Conservation (phyloP, 352 stramenopile genomes). For the Pelagophyceae sp. region DNA sequence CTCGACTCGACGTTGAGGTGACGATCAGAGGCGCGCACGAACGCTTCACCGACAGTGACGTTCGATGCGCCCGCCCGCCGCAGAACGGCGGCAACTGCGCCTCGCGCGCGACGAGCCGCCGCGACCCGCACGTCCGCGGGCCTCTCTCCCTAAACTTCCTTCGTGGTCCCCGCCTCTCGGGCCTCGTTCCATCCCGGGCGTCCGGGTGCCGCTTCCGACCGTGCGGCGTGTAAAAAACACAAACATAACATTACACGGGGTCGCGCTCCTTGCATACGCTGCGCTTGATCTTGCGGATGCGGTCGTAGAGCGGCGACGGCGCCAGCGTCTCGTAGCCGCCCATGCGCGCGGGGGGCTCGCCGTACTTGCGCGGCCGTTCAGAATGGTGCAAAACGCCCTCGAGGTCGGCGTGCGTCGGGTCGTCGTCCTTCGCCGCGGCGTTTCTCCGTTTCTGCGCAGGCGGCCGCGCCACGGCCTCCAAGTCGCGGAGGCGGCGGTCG, state of each 20-base stretch:
- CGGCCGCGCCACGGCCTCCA: conserved; percentile 48
- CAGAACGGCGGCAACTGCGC: too few relatives aligned
- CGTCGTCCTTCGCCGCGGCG: conserved; percentile 29
- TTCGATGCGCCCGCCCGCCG: too few relatives aligned
- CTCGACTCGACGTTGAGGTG: too few relatives aligned
- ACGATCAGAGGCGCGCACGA: too few relatives aligned
- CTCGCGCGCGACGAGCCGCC: too few relatives aligned
- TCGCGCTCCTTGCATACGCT: background rate
- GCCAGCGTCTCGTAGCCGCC: conserved; percentile 35
- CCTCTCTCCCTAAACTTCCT: too few relatives aligned
- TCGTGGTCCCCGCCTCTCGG: too few relatives aligned
- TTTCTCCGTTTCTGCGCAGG: conserved; percentile 47
- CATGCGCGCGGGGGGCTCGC: conserved; percentile 29
- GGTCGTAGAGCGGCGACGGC: conserved; percentile 8
- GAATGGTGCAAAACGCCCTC: conserved; percentile 37
- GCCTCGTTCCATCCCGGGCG: too few relatives aligned
- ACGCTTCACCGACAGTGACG: too few relatives aligned
- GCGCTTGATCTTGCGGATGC: conserved; percentile 1
- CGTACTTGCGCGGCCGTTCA: conserved; percentile 30
- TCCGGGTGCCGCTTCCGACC: too few relatives aligned
- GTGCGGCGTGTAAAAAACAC: too few relatives aligned
- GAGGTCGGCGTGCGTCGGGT: conserved; percentile 60
- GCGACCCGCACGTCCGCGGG: too few relatives aligned
- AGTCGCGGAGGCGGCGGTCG: conserved; percentile 49
- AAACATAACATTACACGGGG: background rate